Conservation (phyloP, 768 basidiomycete genomes). For the Gelatoporia subvermispora region DNA sequence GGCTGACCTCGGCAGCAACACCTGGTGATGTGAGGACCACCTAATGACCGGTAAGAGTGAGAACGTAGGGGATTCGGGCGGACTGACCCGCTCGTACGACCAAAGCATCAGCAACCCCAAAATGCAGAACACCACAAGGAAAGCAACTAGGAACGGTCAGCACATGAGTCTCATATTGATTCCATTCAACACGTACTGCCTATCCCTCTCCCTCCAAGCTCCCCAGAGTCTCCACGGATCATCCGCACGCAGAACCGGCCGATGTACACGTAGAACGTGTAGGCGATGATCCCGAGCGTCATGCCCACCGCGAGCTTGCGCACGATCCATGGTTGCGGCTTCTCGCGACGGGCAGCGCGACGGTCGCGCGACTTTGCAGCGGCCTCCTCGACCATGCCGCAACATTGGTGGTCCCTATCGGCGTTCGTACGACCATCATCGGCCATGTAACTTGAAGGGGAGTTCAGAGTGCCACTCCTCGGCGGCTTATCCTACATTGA, state of each 20-base stretch:
- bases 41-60: slow-evolving; percentile 29
- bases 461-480: background rate
- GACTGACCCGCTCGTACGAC: slow-evolving; percentile 69
- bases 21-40: slow-evolving; percentile 66
- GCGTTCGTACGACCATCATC: slow-evolving; percentile 1
- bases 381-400: slow-evolving; percentile 52
- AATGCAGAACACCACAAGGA: slow-evolving; percentile 58
- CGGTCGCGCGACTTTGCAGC: slow-evolving; percentile 34
- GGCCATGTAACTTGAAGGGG: slow-evolving; percentile 1
- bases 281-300: slow-evolving; percentile 55
- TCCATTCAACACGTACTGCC: slow-evolving; percentile 56
- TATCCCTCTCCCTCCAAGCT: slow-evolving; percentile 42
- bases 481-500: background rate
- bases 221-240: slow-evolving; percentile 42
- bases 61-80: background rate
- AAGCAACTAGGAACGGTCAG: slow-evolving; percentile 43
- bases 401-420: slow-evolving; percentile 26
- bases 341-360: slow-evolving; percentile 33
- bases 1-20: slow-evolving; percentile 56
- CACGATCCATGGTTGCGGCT: slow-evolving; percentile 68
- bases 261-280: slow-evolving; percentile 75
- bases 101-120: slow-evolving; percentile 71
- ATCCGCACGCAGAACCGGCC: slow-evolving; percentile 67
- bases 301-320: slow-evolving; percentile 65
- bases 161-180: background rate